These are phyloP conservation scores for Amanita molliuscula DNA, from an alignment of 768 basidiomycete genomes.

Conservation along the genomic window DNA sequence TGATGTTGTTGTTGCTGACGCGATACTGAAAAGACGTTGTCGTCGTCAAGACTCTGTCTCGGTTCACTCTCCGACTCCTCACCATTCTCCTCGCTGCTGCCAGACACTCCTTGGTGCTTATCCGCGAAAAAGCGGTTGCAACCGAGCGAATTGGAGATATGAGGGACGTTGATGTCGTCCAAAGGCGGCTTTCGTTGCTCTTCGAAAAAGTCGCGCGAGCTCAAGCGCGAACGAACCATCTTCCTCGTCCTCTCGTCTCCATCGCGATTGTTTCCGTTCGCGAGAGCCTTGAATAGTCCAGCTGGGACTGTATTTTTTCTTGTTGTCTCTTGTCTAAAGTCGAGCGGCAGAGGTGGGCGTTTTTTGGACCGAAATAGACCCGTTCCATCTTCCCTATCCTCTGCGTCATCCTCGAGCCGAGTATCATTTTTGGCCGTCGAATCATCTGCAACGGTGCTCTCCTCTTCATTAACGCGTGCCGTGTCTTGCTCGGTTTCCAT, in stretches of 20 bases:
- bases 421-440: constrained; percentile 9
- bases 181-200: constrained; percentile 49
- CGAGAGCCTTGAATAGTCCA: constrained; percentile 76
- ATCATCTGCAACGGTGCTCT: constrained; percentile 4
- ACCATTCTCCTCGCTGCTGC: not conserved
- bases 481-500: constrained; percentile 10
- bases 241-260: constrained; percentile 61
- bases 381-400: constrained; percentile 10
- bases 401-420: constrained; percentile 13
- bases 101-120: constrained; percentile 13
- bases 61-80: not conserved
- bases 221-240: constrained; percentile 64
- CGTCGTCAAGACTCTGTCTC: constrained; percentile 11
- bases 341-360: constrained; percentile 67
- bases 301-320: constrained; percentile 71
- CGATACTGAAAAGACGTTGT: constrained; percentile 26
- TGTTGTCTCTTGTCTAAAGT: constrained; percentile 48
- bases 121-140: constrained; percentile 49
- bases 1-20: constrained; percentile 18
- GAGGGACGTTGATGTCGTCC: constrained; percentile 62
- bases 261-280: constrained; percentile 19
- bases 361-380: constrained; percentile 26
- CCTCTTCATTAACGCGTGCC: not conserved
- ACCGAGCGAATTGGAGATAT: constrained; percentile 55
- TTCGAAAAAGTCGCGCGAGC: constrained; percentile 67